A percentile compares a stretch with the other conserved stretches of the same genome.
These are phyloP conservation scores for Apostasia ramifera DNA, from an alignment of 106 monocot species.

Conservation along the genomic window DNA sequence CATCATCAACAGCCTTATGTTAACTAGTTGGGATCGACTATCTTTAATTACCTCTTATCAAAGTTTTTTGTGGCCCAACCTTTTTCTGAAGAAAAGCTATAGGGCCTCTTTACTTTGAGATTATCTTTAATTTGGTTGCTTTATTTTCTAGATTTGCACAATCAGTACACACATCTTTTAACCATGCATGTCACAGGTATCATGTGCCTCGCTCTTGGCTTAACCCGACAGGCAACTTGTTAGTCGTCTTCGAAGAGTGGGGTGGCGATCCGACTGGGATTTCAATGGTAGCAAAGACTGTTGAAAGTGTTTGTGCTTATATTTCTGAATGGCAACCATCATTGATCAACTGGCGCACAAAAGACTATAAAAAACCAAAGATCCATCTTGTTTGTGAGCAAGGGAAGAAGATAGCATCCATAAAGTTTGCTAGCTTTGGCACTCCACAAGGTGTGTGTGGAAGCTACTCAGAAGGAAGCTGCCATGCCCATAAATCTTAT, in stretches of 20 bases:
- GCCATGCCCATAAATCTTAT: conserved; percentile 87
- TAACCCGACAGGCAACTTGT: conserved; percentile 63
- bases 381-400: conserved; percentile 59
- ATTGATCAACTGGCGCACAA: conserved; percentile 44
- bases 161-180: neutral
- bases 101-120: no score
- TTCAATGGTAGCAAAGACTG: conserved; percentile 57
- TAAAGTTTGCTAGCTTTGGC: conserved; percentile 94
- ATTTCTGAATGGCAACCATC: conserved; percentile 85
- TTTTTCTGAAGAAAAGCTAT: no score
- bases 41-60: neutral
- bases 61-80: no score
- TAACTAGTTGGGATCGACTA: neutral
- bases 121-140: no score
- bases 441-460: conserved; percentile 79
- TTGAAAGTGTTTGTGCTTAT: conserved; percentile 69
- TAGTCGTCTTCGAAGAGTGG: conserved; percentile 91
- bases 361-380: conserved; percentile 44
- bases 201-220: conserved; percentile 92
- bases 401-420: conserved; percentile 53
- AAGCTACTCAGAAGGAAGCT: conserved; percentile 60
- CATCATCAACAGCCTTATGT: no score
- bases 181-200: conserved; percentile 44
- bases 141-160: no score
- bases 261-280: conserved; percentile 72